These are phyloP conservation scores for Aspergillus intermedius DNA, from an alignment of 2,329 filamentous ascomycete species.

Conservation along the genomic window DNA sequence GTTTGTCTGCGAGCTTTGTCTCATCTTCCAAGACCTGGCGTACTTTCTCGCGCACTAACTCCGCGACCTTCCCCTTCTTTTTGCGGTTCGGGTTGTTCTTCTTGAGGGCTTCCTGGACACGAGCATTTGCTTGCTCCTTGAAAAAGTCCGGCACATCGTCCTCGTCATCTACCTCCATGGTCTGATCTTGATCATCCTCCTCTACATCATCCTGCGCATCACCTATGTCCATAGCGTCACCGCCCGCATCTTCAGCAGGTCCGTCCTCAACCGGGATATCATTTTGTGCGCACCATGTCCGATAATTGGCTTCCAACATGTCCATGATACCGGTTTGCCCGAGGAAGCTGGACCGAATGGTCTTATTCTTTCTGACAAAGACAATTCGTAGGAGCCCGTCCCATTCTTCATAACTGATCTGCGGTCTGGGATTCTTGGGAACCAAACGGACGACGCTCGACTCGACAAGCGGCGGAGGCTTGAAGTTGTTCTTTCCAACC, in stretches of 20 bases:
- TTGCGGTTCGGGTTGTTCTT: conserved; percentile 51
- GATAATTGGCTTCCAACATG: conserved; percentile 82
- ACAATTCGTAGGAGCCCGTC: conserved; percentile 78
- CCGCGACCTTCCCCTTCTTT: conserved; percentile 70
- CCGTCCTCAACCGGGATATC: conserved; percentile 71
- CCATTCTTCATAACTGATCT: conserved; percentile 92
- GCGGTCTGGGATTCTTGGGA: conserved; percentile 76
- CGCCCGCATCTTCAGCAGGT: conserved; percentile 28
- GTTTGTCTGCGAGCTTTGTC: conserved; percentile 72
- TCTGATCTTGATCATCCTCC: conserved; percentile 47
- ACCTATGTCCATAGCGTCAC: conserved; percentile 31
- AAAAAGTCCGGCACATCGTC: conserved; percentile 81
- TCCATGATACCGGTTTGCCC: conserved; percentile 72
- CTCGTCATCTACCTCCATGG: conserved; percentile 46
- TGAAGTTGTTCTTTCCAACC: conserved; percentile 94
- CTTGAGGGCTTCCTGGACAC: conserved; percentile 34
- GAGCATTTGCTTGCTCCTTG: conserved; percentile 50
- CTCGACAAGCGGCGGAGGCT: conserved; percentile 87
- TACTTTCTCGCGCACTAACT: conserved; percentile 81
- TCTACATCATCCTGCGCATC: conserved; percentile 29
- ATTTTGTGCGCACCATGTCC: conserved; percentile 83
- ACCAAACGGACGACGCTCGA: conserved; percentile 84
- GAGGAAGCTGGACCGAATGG: conserved; percentile 72
- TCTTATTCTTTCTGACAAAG: conserved; percentile 88
- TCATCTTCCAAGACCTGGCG: conserved; percentile 74